Base-by-base conservation (phyloP, 1,284 basidiomycete genomes). In the Ustilago sp. region DNA sequence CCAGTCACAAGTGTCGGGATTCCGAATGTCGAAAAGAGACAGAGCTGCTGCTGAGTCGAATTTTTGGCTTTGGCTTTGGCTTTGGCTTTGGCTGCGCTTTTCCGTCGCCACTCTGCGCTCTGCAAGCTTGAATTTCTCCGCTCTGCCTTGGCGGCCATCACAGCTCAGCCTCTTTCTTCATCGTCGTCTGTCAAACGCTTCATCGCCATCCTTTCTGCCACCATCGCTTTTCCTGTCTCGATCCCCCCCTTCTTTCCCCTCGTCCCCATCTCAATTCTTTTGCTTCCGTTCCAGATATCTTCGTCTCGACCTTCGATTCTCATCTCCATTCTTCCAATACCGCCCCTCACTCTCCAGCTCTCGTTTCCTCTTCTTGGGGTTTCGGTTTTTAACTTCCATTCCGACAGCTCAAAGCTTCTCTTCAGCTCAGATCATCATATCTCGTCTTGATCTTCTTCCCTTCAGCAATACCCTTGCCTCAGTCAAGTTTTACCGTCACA, bases 201-300 rank as follows among this genome's bases (percentile, higher is more conserved):
- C 38, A 41, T 61, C 41, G n/a, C 43, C 43, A 35, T 23, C 45
- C 45, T 45, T 52, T 34, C 36, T 67, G 54, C 67, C 62, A 67
- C 45, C 62, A 67, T 67, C 70, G 57, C 39, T 60, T 51, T 51
- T 47, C 31, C 45, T 23, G 53, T 59, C 55, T 34, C 58, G 31
- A 41, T 54, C 31, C 41, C 15, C 36, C 13, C 43, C 17, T 41
- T 57, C 36, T 32, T 31, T 56, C 39, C 47, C 19, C 8, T 17
- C 34, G 34, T 61, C 55, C 35, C 63, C 38, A 50, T 36, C 23
- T 45, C 50, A 17, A 34, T 48, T 41, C 19, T 47, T 38, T 53
- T 36, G 47, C 52, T 43, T 59, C 45, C 32, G 41, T 32, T 48
- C 34, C 4, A 45, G 32, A 23, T n/a, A 12, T 15, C 38, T 51